These are phyloP conservation scores for Ustanciosporium gigantosporum DNA, from an alignment of 1,284 basidiomycete genomes.

Conservation along the genomic window DNA sequence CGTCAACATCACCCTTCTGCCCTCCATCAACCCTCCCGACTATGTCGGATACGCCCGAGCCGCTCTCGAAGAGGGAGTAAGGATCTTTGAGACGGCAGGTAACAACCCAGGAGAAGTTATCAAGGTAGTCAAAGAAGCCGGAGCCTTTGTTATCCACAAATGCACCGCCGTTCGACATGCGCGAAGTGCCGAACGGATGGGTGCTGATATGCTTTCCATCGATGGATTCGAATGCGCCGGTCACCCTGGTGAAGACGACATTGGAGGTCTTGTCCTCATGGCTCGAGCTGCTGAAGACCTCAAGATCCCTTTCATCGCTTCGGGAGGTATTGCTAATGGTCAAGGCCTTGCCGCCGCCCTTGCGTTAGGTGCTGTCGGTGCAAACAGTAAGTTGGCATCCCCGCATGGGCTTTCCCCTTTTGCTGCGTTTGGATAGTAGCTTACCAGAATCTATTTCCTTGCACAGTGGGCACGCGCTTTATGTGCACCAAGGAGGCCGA, in stretches of 20 bases:
- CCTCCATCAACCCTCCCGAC: constrained; percentile 86
- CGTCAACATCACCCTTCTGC: constrained; percentile 88
- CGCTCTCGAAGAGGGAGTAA: constrained; percentile 84
- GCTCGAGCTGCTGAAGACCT: constrained; percentile 85
- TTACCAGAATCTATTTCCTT: no score
- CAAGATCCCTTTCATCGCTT: constrained; percentile 83
- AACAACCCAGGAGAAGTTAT: constrained; percentile 82
- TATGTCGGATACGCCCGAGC: constrained; percentile 80
- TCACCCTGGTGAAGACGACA: constrained; percentile 92
- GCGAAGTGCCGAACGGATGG: constrained; percentile 74
- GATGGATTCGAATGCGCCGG: constrained; percentile 72
- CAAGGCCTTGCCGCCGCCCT: constrained; percentile 81
- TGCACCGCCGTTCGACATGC: constrained; percentile 71
- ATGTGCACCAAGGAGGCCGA: constrained; percentile 74
- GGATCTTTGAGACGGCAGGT: constrained; percentile 90
- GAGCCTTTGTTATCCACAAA: constrained; percentile 81
- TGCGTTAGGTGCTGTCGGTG: constrained; percentile 81
- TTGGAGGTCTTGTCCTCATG: constrained; percentile 85
- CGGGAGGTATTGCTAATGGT: constrained; percentile 69
- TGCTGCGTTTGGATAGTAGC: no score
- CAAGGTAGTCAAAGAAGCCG: constrained; percentile 76
- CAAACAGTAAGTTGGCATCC: constrained; percentile 74
- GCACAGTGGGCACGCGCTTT: constrained; percentile 74
- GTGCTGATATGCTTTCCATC: constrained; percentile 74
- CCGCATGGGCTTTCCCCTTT: not conserved